Evolutionary conservation across 257 asterid genomes (phyloP).

Genomic region (Solanum peruvianum): DNA sequence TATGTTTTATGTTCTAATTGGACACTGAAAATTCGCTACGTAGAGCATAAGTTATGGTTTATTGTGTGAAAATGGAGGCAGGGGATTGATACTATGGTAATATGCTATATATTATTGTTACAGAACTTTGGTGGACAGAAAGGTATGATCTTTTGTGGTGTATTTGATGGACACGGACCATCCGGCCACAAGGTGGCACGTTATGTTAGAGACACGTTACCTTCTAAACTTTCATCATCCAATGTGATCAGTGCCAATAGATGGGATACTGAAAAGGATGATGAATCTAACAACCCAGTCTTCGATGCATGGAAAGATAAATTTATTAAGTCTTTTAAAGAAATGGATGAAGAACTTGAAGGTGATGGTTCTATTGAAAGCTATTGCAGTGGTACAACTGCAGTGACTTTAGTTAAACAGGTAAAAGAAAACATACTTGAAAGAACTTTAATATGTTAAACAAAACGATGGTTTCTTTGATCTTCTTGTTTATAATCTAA

Average conservation of each 20-base stretch:
- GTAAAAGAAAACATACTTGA: conserved; percentile 15
- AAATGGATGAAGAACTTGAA: conserved; percentile 65
- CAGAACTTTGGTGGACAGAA: conserved; percentile 69
- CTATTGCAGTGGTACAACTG: conserved; percentile 76
- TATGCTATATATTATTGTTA: neutral
- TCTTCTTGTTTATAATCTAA: neutral
- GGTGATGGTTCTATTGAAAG: conserved; percentile 44
- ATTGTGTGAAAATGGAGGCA: neutral
- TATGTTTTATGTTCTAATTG: neutral
- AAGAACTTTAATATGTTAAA: neutral
- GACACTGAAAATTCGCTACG: neutral
- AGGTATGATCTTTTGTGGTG: conserved; percentile 61
- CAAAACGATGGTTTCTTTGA: neutral
- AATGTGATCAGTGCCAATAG: neutral
- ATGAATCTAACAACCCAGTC: conserved; percentile 18
- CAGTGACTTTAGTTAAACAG: conserved; percentile 63
- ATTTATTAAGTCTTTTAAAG: conserved; percentile 35
- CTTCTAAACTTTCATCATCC: conserved; percentile 49
- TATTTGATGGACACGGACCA: conserved; percentile 93
- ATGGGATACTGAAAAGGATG: neutral
- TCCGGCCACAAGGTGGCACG: conserved; percentile 79
- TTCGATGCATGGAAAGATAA: conserved; percentile 52
- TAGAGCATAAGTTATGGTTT: neutral
- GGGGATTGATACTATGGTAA: neutral
- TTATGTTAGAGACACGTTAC: conserved; percentile 54